Conservation (phyloP, 257 asterid genomes). For the Lycium ferocissimum region DNA sequence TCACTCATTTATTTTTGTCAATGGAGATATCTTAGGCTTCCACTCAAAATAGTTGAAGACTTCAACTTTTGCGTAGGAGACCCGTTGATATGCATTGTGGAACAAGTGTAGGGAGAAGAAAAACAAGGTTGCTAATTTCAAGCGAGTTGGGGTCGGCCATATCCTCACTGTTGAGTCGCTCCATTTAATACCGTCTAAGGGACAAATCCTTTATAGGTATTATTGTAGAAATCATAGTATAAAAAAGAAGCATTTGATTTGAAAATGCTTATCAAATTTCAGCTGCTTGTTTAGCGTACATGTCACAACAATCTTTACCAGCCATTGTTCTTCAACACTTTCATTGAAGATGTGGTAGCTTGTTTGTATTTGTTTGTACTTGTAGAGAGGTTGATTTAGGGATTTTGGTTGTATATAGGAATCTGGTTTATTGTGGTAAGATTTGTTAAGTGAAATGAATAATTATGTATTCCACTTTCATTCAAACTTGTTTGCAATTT, state of each 20-base stretch:
- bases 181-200: neutral
- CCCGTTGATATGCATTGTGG: no score
- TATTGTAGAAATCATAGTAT: conserved; percentile 16
- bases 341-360: conserved; percentile 27
- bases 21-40: no score
- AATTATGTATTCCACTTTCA: neutral
- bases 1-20: no score
- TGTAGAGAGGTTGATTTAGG: conserved; percentile 24
- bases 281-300: neutral
- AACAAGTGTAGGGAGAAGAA: no score
- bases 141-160: neutral
- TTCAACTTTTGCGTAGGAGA: no score
- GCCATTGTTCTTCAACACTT: conserved; percentile 26
- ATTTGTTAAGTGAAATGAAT: neutral
- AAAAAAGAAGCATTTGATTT: neutral
- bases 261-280: neutral
- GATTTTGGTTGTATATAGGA: neutral
- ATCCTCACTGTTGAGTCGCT: neutral
- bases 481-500: neutral
- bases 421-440: neutral
- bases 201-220: neutral
- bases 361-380: conserved; percentile 16
- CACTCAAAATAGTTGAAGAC: no score
- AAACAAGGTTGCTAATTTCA: neutral
- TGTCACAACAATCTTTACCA: conserved; percentile 22